These are phyloP conservation scores for Kwoniella sp. DNA, from an alignment of 768 basidiomycete genomes.

Conservation along the genomic window DNA sequence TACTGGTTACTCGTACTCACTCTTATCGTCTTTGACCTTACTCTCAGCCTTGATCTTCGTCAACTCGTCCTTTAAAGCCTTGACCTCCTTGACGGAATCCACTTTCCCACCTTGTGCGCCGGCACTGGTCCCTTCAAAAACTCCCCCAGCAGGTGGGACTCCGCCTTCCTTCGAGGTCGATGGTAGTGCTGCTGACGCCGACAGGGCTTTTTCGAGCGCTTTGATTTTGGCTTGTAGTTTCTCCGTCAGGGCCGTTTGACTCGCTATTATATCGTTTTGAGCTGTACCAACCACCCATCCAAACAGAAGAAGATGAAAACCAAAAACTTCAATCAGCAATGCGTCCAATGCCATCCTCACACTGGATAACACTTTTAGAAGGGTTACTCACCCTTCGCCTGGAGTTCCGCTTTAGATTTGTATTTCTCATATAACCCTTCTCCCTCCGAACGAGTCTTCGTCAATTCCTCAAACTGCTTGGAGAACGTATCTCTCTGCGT, in stretches of 20 bases:
- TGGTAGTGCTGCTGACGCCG: background rate
- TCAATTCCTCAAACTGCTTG: conserved; percentile 51
- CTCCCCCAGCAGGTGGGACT: background rate
- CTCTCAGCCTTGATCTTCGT: conserved; percentile 25
- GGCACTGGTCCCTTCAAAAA: background rate
- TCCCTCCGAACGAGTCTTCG: conserved; percentile 29
- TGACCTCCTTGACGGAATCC: conserved; percentile 48
- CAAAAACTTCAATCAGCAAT: no score
- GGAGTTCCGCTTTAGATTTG: conserved; percentile 42
- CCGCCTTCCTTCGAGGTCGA: background rate
- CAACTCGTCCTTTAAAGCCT: conserved; percentile 39
- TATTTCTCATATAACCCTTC: conserved; percentile 46
- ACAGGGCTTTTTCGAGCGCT: conserved; percentile 29
- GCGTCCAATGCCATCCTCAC: no score
- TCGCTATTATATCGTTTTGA: conserved; percentile 50
- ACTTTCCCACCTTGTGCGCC: conserved; percentile 17
- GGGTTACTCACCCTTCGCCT: conserved; percentile 39
- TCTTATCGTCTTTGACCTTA: conserved; percentile 40
- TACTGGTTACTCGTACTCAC: conserved; percentile 42
- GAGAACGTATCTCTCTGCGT: conserved; percentile 46
- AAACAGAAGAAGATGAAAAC: no score
- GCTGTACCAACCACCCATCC: conserved; percentile 26
- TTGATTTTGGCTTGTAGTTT: conserved; percentile 40
- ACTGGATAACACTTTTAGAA: no score
- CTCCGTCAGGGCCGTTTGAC: conserved; percentile 42